Base-by-base conservation (phyloP, 1,139 yeast species). In the Candida tunisiensis region DNA sequence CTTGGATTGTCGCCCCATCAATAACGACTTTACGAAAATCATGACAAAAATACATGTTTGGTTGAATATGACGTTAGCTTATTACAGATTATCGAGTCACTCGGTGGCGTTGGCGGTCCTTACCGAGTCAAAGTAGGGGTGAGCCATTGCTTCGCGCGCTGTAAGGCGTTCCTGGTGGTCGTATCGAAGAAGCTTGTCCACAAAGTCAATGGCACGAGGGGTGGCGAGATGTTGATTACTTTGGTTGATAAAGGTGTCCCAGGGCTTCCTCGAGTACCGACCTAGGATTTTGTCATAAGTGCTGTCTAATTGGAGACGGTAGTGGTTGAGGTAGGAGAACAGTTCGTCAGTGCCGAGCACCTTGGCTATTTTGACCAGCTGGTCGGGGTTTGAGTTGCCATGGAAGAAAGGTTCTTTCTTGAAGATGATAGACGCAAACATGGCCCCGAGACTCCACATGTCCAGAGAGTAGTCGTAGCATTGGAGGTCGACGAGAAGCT, bases 331-430 rank as follows among this genome's bases (percentile, higher is more conserved):
- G 49, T 85, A 88, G 29, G 57, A 61, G 47, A 71, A 69, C 35
- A 91, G 65, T 40, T 73, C 91, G 34, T 77, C 85, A 8, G 94
- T 79, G 11, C 99, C 99, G 40, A 91, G 62, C 1, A 91, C 93
- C 40, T 88, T 66, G 3, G 88, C 94, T 38, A 91, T 88, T 52
- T 88, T 92, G 28, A 91, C 92, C 42, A 91, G 62, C 55, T 91
- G 99, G 54, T 91, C 96, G 30, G 88, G 80, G 53, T 91, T 91
- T 24, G 94, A 82, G 37, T 80, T 78, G 19, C 98, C 98, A 49
- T 85, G 93, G 66, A 91, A 91, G 45, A 91, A 85, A 3, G 98
- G 98, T 46, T 91, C 99, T 52, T 82, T 85, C 51, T 79, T 77
- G 57, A 88, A 88, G 18, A 88, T 77, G 67, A 91, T 79, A 10